Base-by-base conservation (phyloP, 2,329 filamentous ascomycete genomes). In the Trichoderma sp. region DNA sequence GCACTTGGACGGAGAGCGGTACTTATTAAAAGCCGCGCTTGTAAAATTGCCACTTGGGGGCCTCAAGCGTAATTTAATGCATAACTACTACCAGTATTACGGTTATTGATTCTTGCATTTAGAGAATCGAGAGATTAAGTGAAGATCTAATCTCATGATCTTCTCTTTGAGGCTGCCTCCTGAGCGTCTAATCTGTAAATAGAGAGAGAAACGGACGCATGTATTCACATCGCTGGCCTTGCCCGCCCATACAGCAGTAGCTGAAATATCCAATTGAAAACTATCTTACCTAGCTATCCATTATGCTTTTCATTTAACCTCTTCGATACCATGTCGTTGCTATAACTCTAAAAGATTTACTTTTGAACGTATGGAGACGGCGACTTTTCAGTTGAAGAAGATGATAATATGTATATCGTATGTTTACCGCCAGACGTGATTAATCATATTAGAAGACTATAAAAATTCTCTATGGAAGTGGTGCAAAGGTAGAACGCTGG, bases 11-110 rank as follows among this genome's bases (percentile, higher is more conserved):
- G 63, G 63, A 65, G 24, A 6, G 63, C 63, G 63, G 63, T 35
- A 29, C 21, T 45, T 65, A 41, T 45, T 45, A 41, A 65, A 29
- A 16, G 41, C 63, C 63, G 63, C 63, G 63, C 35, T 65, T 65
- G 4, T 41, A 29, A n/a, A 14, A n/a, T 18, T 8, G 35, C n/a
- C 33, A 65, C 21, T 29, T 4, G 21, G 59, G 59, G 12, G 29
- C 16, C 6, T 0, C 41, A 45, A 33, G 29, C 27, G 16, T 16
- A 41, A 45, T 18, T 14, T 27, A 8, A 21, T 14, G 21, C n/a
- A 45, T 45, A 45, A 38, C 31, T 6, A 12, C 21, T 4, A 29
- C 63, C 21, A 24, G 11, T 14, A 6, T 29, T 27, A 35, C 27
- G 18, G 9, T 2, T 12, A 65, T 38, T 27, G n/a, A 16, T 5